Base-by-base conservation (phyloP, 805 yeast genomes). In the Sugiyamaella boreocaroliniensis region DNA sequence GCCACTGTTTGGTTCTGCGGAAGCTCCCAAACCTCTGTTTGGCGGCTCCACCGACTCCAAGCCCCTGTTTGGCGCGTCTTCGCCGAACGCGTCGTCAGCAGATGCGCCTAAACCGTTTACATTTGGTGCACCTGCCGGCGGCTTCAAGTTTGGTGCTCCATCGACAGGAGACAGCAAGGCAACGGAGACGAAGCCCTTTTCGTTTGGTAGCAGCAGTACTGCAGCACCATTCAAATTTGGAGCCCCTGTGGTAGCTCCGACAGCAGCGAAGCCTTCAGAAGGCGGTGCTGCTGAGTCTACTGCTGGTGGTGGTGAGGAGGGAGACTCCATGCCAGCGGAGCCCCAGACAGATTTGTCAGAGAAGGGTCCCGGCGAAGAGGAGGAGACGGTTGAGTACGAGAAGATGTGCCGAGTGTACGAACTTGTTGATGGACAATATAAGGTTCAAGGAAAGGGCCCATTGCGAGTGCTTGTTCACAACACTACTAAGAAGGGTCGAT, bases 281-380 rank as follows among this genome's bases (percentile, higher is more conserved):
- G 45, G 49, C 12, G 49, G 60, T 5, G 51, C 61, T 5, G 47
- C 62, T 4, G 29, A 64, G 2, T 44, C 63, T 15, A 56, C 61
- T 16, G 54, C 59, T 1, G 50, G 58, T n/a, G 58, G 55, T 22
- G 56, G 53, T 15, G 70, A 58, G 3, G 78, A 70, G 2, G 69
- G 68, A 12, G 76, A 74, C 41, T 79, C 76, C 58, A 64, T 62
- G 52, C 69, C 77, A 6, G 68, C 74, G 14, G 76, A 58, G 43
- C 55, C 60, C 20, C 73, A 79, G 54, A 69, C 72, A 18, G 77
- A 80, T 47, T 75, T 82, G 51, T 74, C 82, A 11, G 77, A 73
- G 15, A 73, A 77, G 59, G 78, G 77, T 11, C 86, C 92, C 8
- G 97, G 97, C 16, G 97, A 92, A 70, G 97, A 89, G 69, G 77